phyloP scores from a whole-genome alignment of 2,329 filamentous ascomycete genomes.

The Hymenoscyphus occultus region DNA sequence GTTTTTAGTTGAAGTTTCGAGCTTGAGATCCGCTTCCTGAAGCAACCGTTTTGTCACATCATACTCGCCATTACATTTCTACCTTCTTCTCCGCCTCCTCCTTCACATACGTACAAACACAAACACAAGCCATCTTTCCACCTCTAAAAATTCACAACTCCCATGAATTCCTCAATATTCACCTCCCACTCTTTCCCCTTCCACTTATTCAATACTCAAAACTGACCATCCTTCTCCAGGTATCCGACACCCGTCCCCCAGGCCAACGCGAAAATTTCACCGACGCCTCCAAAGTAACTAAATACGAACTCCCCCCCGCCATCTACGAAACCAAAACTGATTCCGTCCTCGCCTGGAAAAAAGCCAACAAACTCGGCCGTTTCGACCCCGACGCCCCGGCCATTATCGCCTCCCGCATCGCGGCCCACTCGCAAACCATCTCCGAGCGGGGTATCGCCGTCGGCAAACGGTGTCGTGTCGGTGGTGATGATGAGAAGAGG shows the following conservation, averaged over 20 bases:
- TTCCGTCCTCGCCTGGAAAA: slow-evolving; percentile 94
- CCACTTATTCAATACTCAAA: not conserved
- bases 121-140: not conserved
- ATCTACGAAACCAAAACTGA: slow-evolving; percentile 85
- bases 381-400: slow-evolving; percentile 84
- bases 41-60: not conserved
- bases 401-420: slow-evolving; percentile 69
- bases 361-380: slow-evolving; percentile 87
- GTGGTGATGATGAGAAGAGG: slow-evolving; percentile 64
- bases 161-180: too few relatives aligned
- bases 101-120: not conserved
- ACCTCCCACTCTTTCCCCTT: not conserved
- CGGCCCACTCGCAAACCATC: slow-evolving; percentile 53
- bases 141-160: not conserved
- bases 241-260: slow-evolving; percentile 75
- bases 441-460: slow-evolving; percentile 67
- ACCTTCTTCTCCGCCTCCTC: not conserved
- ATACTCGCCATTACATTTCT: not conserved
- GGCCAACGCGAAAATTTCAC: slow-evolving; percentile 74
- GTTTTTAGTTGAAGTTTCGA: not conserved
- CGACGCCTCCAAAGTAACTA: slow-evolving; percentile 77
- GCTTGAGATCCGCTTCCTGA: not conserved
- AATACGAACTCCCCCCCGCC: slow-evolving; percentile 82
- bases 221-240: slow-evolving; percentile 47
- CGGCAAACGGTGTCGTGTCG: slow-evolving; percentile 62